Conservation (phyloP, 345 rosid genomes). For the Barbarea vulgaris region DNA sequence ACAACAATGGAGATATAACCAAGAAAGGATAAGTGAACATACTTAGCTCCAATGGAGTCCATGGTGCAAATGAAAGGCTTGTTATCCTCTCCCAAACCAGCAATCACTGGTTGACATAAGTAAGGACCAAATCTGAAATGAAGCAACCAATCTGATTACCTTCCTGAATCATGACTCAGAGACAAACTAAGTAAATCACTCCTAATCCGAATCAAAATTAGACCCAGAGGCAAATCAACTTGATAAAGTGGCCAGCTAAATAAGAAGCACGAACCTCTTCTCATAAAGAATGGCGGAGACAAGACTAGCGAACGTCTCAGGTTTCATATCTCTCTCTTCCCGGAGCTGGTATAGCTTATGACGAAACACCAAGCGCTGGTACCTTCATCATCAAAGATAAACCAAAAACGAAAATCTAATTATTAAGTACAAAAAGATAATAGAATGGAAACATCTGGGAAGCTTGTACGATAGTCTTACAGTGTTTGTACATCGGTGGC, state of each 20-base stretch:
- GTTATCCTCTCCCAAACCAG: slow-evolving; percentile 90
- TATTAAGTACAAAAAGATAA: neutral
- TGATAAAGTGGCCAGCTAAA: slow-evolving; percentile 5
- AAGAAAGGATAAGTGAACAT: slow-evolving; percentile 42
- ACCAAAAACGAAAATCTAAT: slow-evolving; percentile 25
- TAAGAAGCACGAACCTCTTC: slow-evolving; percentile 62
- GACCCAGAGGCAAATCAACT: neutral
- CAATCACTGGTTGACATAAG: slow-evolving; percentile 96
- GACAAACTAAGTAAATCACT: neutral
- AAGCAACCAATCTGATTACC: slow-evolving; percentile 16
- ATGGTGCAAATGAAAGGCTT: slow-evolving; percentile 97
- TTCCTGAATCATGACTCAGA: slow-evolving; percentile 4
- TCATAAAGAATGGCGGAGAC: slow-evolving; percentile 94
- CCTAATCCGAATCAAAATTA: neutral
- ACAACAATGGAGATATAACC: neutral
- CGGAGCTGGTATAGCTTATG: slow-evolving; percentile 88
- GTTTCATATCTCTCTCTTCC: slow-evolving; percentile 98
- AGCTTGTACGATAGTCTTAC: slow-evolving; percentile 40
- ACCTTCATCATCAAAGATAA: slow-evolving; percentile 49
- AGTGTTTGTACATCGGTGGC: slow-evolving; percentile 93
- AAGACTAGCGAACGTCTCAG: slow-evolving; percentile 95
- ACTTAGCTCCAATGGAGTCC: slow-evolving; percentile 99
- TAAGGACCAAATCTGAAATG: slow-evolving; percentile 88
- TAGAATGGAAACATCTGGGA: neutral
- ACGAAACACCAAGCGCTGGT: slow-evolving; percentile 88